Conservation (phyloP, 202 grass and related monocot genomes). For the Elaeis oleifera region DNA sequence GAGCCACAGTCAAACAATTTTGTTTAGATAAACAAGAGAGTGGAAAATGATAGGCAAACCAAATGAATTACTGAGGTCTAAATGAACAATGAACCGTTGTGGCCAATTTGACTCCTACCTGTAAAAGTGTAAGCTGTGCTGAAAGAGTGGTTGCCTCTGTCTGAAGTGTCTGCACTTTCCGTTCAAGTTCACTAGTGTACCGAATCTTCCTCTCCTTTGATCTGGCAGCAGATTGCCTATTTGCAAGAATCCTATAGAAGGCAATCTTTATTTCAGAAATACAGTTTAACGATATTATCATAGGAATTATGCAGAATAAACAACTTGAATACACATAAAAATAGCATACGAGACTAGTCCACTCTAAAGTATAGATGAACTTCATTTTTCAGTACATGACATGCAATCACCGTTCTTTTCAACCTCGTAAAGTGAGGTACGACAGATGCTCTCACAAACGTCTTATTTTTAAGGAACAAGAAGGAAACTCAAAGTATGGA, state of each 20-base stretch:
- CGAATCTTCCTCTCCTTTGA: slow-evolving; percentile 17
- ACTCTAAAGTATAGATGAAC: background rate
- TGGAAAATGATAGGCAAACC: too few relatives aligned
- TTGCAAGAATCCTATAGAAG: slow-evolving; percentile 14
- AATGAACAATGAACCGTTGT: too few relatives aligned
- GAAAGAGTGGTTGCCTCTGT: slow-evolving; percentile 18
- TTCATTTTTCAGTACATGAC: too few relatives aligned
- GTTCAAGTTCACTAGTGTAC: slow-evolving; percentile 14
- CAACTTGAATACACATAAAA: background rate
- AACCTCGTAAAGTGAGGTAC: too few relatives aligned
- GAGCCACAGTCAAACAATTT: too few relatives aligned
- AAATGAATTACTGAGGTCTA: too few relatives aligned
- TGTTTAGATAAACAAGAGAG: too few relatives aligned
- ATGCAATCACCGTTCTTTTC: too few relatives aligned
- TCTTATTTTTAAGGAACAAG: too few relatives aligned
- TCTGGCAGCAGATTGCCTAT: slow-evolving; percentile 16
- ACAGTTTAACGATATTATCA: background rate
- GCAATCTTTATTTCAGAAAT: background rate
- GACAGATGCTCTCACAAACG: too few relatives aligned
- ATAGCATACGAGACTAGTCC: background rate
- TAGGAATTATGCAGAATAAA: background rate
- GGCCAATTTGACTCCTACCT: background rate
- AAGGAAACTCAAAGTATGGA: too few relatives aligned
- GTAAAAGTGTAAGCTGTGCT: slow-evolving; percentile 12
- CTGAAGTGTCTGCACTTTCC: slow-evolving; percentile 20